Base-by-base conservation (phyloP, 306 rosid genomes). In the Quercus suber region DNA sequence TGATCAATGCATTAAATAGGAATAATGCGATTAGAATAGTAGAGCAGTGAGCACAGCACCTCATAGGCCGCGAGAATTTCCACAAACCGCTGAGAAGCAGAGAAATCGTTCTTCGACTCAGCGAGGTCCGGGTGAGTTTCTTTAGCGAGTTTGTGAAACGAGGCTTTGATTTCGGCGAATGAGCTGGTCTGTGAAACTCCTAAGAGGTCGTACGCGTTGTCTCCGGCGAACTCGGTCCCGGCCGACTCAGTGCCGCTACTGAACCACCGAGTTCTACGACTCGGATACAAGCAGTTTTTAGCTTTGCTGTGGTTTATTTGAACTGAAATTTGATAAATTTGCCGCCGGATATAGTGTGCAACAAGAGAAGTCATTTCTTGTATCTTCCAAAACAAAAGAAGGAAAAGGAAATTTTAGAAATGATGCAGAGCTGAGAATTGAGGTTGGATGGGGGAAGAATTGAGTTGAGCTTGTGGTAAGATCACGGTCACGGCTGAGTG, bases 41-140 rank as follows among this genome's bases (percentile, higher is more conserved):
- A 31, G 68, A 57, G 75, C 45, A 18, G 20, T 43, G 30, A 19
- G 20, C 59, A 49, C 1, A 53, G 69, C 72, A 91, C 98, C 97
- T 94, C 97, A n/a, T 92, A 94, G 23, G 98, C 98, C 21, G 98
- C 95, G 0, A 92, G 95, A 60, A 92, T 92, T 91, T 87, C 95
- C 67, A 94, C 94, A 73, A 94, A 94, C 43, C 93, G 90, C 78
- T 76, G 79, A 21, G 93, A 87, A n/a, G 87, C 91, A 58, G 82
- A 71, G 81, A 92, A 86, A 78, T 89, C 87, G 75, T 65, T 79
- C 71, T 64, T 86, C 58, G 93, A 86, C 69, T 85, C 79, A n/a
- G 87, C 88, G 72, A 94, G 90, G 88, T 94, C 99, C 27, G 99
- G 99, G 83, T 92, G 99, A 89, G 99, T 94, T 80, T 88, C 86